Evolutionary conservation across 495 filamentous ascomycete genomes (phyloP).

Genomic region (Pyrenopolyporus hunteri): DNA sequence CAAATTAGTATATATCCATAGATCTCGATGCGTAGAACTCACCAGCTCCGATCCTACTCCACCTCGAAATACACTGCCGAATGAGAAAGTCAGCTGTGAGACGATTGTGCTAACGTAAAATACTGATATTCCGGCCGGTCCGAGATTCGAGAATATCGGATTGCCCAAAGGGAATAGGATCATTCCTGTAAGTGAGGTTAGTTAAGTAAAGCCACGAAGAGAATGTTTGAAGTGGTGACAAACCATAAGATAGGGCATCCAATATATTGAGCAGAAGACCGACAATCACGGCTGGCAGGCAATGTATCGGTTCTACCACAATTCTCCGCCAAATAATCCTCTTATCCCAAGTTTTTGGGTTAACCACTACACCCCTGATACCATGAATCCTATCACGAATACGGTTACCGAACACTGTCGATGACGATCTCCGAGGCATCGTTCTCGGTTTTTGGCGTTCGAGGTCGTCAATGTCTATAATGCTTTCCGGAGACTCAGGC

Average conservation of each 20-base stretch:
- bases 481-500: conserved; percentile 36
- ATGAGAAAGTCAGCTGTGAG: conserved; percentile 90
- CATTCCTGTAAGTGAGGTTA: conserved; percentile 64
- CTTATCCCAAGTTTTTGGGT: conserved; percentile 76
- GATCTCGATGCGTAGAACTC: conserved; percentile 24
- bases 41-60: conserved; percentile 97
- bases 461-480: conserved; percentile 43
- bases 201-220: not conserved
- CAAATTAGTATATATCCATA: conserved; percentile 5
- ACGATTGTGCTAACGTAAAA: conserved; percentile 98
- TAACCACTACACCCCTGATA: conserved; percentile 40
- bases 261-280: conserved; percentile 90
- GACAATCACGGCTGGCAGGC: conserved; percentile 83
- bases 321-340: conserved; percentile 66
- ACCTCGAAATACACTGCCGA: conserved; percentile 86
- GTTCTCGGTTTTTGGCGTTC: conserved; percentile 49
- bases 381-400: conserved; percentile 23
- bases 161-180: conserved; percentile 92
- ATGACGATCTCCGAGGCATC: not conserved
- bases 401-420: conserved; percentile 9
- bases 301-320: conserved; percentile 68
- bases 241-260: conserved; percentile 92
- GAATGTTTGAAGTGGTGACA: conserved; percentile 11
- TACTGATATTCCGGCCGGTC: conserved; percentile 94
- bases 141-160: conserved; percentile 79